Evolutionary conservation across 768 basidiomycete species (phyloP).

Genomic region (Tylopilus subfusipes): DNA sequence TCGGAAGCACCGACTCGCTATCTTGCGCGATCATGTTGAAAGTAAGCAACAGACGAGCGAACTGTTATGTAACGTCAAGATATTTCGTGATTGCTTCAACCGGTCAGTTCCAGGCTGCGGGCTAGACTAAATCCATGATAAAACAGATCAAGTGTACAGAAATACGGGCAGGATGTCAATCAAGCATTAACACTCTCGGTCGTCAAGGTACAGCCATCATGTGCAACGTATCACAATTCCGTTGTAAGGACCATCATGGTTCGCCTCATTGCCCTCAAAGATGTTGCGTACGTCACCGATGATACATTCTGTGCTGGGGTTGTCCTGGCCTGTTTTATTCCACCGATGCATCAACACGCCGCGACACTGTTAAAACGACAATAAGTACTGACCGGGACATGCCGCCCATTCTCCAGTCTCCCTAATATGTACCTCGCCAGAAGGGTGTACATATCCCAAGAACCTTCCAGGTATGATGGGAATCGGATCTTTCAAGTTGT

Average conservation of each 20-base stretch:
- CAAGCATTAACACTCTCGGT: background rate
- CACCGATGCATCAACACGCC: no score
- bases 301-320: constrained; percentile 37
- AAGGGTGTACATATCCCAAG: constrained; percentile 38
- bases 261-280: constrained; percentile 33
- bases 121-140: background rate
- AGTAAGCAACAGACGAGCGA: no score
- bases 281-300: constrained; percentile 36
- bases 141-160: background rate
- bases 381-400: constrained; percentile 42
- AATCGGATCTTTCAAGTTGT: constrained; percentile 43
- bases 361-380: background rate
- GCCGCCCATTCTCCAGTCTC: constrained; percentile 45
- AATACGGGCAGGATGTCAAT: background rate
- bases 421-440: constrained; percentile 42
- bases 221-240: constrained; percentile 20
- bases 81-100: background rate
- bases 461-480: constrained; percentile 34
- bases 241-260: constrained; percentile 45
- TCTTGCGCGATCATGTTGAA: no score
- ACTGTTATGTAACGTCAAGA: background rate
- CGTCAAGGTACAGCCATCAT: background rate
- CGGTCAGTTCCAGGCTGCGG: background rate
- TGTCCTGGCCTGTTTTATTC: constrained; percentile 51
- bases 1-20: no score